Conservation (phyloP, 169 alveolate species). For the Plasmodium malariae region DNA sequence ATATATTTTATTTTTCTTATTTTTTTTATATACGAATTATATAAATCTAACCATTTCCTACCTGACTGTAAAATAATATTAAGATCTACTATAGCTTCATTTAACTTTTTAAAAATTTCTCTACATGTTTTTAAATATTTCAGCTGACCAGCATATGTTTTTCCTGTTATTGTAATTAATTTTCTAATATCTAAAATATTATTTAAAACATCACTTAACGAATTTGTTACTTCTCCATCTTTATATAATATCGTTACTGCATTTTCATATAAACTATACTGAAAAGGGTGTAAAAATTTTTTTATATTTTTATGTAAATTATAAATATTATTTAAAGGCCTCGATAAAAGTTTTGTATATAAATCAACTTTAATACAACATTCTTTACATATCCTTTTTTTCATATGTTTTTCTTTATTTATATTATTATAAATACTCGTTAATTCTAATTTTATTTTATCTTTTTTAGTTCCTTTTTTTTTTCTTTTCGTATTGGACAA, state of each 20-base stretch:
- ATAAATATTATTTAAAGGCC: slow-evolving; percentile 61
- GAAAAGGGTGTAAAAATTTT: slow-evolving; percentile 66
- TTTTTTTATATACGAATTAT: slow-evolving; percentile 51
- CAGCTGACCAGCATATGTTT: slow-evolving; percentile 70
- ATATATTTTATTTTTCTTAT: slow-evolving; percentile 71
- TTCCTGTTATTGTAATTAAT: slow-evolving; percentile 63
- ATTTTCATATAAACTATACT: slow-evolving; percentile 70
- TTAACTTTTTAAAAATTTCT: slow-evolving; percentile 46
- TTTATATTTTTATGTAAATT: slow-evolving; percentile 60
- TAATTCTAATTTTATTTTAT: slow-evolving; percentile 49
- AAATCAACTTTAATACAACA: slow-evolving; percentile 67
- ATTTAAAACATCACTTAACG: slow-evolving; percentile 48
- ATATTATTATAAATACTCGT: slow-evolving; percentile 68
- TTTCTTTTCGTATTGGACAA: slow-evolving; percentile 27
- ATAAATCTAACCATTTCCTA: slow-evolving; percentile 61
- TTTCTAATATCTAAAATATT: slow-evolving; percentile 47
- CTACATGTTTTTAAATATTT: slow-evolving; percentile 70
- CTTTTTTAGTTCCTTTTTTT: slow-evolving; percentile 70
- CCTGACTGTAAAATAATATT: slow-evolving; percentile 68
- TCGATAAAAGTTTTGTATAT: slow-evolving; percentile 57
- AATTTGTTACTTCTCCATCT: slow-evolving; percentile 57
- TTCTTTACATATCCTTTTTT: slow-evolving; percentile 75
- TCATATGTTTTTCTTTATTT: slow-evolving; percentile 74
- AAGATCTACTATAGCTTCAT: slow-evolving; percentile 67
- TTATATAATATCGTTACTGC: slow-evolving; percentile 50